Percentiles rank a stretch among this genome's conserved stretches.
Evolutionary conservation across 495 filamentous ascomycete genomes (phyloP).

Genomic region (Penicillium angulare): DNA sequence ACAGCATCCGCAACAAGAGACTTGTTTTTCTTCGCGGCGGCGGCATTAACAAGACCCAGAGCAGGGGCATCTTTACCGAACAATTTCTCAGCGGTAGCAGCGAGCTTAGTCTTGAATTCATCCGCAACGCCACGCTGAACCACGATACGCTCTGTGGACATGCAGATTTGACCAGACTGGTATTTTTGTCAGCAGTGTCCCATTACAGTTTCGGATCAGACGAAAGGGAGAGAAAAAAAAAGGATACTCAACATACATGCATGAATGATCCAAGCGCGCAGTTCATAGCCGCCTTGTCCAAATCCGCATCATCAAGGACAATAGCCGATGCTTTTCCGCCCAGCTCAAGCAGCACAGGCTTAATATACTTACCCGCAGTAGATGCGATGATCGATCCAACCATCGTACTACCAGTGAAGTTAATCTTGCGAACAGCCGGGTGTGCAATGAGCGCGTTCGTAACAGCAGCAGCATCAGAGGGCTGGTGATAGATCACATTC

Average conservation of each 20-base stretch:
- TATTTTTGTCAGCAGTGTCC: background rate
- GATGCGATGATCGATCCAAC: conserved; percentile 57
- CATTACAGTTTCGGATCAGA: background rate
- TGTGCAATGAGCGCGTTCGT: conserved; percentile 57
- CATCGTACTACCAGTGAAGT: conserved; percentile 59
- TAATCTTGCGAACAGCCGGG: conserved; percentile 58
- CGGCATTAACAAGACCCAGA: conserved; percentile 59
- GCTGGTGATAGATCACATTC: conserved; percentile 54
- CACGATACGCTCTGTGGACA: conserved; percentile 86
- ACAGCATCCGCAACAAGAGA: conserved; percentile 64
- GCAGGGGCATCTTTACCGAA: conserved; percentile 51
- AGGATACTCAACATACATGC: conserved; percentile 35
- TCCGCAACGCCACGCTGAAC: conserved; percentile 68
- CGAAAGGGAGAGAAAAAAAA: background rate
- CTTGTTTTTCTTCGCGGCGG: conserved; percentile 65
- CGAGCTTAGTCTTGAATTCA: conserved; percentile 62
- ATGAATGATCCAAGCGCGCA: conserved; percentile 54
- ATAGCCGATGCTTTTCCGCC: conserved; percentile 62
- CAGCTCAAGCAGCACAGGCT: conserved; percentile 61
- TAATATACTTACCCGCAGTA: conserved; percentile 53
- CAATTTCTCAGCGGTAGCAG: conserved; percentile 37
- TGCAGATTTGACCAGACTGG: conserved; percentile 80
- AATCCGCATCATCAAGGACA: conserved; percentile 57
- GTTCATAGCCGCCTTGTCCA: conserved; percentile 53
- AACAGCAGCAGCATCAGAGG: conserved; percentile 51